Evolutionary conservation across 1,284 basidiomycete genomes (phyloP).

Genomic region (Cutaneotrichosporon dermatis): DNA sequence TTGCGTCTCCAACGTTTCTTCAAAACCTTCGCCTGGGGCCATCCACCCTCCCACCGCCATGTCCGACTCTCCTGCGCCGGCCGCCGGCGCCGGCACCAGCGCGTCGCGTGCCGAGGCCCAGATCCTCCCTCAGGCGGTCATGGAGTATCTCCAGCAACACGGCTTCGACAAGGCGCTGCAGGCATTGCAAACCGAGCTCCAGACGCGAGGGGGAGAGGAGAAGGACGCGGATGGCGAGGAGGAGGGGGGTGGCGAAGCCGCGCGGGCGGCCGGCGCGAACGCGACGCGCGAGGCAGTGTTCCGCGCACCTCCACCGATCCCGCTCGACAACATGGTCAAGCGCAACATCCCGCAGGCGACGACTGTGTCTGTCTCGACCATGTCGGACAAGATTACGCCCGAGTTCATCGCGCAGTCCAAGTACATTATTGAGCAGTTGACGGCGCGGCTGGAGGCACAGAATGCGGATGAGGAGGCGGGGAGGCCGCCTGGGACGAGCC

Average conservation of each 20-base stretch:
- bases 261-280: constrained; percentile 26
- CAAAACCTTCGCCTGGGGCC: background rate
- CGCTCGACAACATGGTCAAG: constrained; percentile 42
- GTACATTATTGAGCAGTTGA: constrained; percentile 44
- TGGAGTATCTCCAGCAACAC: constrained; percentile 77
- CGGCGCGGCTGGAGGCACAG: constrained; percentile 58
- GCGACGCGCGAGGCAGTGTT: constrained; percentile 39
- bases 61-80: constrained; percentile 30
- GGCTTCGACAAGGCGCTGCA: constrained; percentile 75
- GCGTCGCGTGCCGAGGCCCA: constrained; percentile 27
- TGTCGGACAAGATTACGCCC: constrained; percentile 42
- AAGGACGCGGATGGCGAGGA: constrained; percentile 50
- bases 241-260: constrained; percentile 12
- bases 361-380: constrained; percentile 40
- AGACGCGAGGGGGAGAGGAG: constrained; percentile 49
- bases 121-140: constrained; percentile 56
- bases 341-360: constrained; percentile 55
- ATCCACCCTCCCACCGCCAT: constrained; percentile 22
- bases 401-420: constrained; percentile 48
- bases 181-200: constrained; percentile 65
- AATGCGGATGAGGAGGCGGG: constrained; percentile 72
- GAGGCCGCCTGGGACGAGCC: constrained; percentile 51
- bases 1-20: too few relatives aligned
- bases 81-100: constrained; percentile 24
- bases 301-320: constrained; percentile 37